These are phyloP conservation scores for Boletus rubroflammeus DNA, from an alignment of 768 basidiomycete species.

Conservation along the genomic window DNA sequence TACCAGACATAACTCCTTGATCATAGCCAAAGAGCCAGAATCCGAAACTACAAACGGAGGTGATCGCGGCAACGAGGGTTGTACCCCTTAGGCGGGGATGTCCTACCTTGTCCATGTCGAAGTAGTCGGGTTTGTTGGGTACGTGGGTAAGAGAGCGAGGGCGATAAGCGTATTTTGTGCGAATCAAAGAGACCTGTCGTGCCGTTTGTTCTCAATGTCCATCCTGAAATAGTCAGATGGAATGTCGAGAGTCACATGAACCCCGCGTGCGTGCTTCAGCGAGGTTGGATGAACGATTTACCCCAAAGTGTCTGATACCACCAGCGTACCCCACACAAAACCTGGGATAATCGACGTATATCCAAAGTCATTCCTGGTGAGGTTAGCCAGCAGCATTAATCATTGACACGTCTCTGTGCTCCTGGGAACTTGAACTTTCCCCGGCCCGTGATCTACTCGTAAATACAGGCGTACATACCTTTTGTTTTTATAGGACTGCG, in stretches of 20 bases:
- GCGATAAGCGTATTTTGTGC: neutral
- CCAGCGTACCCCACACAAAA: neutral
- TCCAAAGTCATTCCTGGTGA: neutral
- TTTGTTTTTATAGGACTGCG: neutral
- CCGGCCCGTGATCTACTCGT: too few species aligned
- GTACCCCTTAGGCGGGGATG: slow-evolving; percentile 8
- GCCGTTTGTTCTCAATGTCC: neutral
- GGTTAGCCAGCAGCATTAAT: neutral
- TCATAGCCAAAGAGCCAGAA: slow-evolving; percentile 17
- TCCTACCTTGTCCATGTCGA: slow-evolving; percentile 10
- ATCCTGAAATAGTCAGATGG: neutral
- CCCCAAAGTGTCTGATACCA: neutral
- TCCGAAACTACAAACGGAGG: slow-evolving; percentile 15
- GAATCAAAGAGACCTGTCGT: neutral
- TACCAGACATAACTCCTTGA: slow-evolving; percentile 17
- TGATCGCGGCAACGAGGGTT: slow-evolving; percentile 12
- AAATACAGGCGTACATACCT: neutral
- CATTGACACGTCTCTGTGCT: neutral
- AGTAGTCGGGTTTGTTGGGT: neutral
- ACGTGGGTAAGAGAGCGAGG: neutral
- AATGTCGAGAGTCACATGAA: slow-evolving; percentile 3
- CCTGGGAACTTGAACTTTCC: neutral
- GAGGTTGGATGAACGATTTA: neutral
- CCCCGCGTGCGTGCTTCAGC: neutral
- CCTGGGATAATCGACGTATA: neutral